A percentile compares a stretch with the other conserved stretches of the same genome.
These are phyloP conservation scores for Pseudonitzschia delicatissima DNA, from an alignment of 108 stramenopile species.

Conservation along the genomic window DNA sequence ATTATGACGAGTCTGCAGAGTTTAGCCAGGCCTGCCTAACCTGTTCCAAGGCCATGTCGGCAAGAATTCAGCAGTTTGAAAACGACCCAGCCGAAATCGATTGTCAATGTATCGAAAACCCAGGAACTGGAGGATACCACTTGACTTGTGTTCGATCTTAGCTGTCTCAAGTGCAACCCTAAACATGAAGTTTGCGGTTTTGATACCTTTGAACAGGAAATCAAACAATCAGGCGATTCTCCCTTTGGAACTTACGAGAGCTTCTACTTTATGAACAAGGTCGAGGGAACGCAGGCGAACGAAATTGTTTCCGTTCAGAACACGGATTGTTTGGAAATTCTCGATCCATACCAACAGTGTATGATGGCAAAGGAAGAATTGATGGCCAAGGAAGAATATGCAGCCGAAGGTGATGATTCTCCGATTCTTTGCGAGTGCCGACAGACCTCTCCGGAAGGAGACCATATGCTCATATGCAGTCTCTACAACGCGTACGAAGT, in stretches of 20 bases:
- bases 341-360: neutral
- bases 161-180: slow-evolving; percentile 14
- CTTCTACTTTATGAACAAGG: neutral
- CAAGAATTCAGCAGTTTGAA: neutral
- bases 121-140: neutral
- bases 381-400: neutral
- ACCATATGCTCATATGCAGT: neutral
- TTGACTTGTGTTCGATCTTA: slow-evolving; percentile 5
- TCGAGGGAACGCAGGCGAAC: neutral
- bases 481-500: neutral
- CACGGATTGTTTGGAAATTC: neutral
- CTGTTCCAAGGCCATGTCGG: neutral
- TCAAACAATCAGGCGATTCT: neutral
- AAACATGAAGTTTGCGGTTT: slow-evolving; percentile 8
- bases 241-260: neutral
- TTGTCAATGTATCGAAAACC: slow-evolving; percentile 3
- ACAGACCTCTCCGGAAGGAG: neutral
- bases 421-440: slow-evolving; percentile 9
- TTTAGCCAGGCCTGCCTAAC: neutral
- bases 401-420: neutral
- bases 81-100: neutral
- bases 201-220: slow-evolving; percentile 6
- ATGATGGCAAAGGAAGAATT: neutral
- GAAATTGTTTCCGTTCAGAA: slow-evolving; percentile 1
- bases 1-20: neutral